Evolutionary conservation across 2,329 filamentous ascomycete species (phyloP).

Genomic region (Diaporthe capsici): DNA sequence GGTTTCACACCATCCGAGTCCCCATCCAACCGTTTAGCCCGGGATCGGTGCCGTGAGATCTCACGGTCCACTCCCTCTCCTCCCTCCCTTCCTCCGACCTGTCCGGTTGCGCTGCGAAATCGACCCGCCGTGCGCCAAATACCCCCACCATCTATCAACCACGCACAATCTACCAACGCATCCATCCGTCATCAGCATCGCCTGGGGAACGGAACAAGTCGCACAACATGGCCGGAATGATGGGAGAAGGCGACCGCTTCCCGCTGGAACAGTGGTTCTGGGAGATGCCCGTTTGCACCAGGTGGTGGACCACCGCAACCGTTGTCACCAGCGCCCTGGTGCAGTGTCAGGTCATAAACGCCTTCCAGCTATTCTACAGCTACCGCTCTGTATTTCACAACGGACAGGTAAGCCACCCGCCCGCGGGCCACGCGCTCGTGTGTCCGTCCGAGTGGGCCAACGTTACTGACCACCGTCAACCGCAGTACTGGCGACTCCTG

Average conservation of each 20-base stretch:
- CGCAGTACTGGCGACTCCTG: slow-evolving; percentile 93
- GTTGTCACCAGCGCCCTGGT: slow-evolving; percentile 89
- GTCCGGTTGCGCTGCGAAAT: slow-evolving; percentile 12
- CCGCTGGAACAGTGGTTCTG: slow-evolving; percentile 98
- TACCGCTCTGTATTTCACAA: slow-evolving; percentile 92
- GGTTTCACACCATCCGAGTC: not conserved
- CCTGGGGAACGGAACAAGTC: not conserved
- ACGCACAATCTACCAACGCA: slow-evolving; percentile 7
- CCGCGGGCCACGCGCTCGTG: slow-evolving; percentile 16
- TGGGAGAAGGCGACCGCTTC: slow-evolving; percentile 73
- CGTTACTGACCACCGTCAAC: slow-evolving; percentile 33
- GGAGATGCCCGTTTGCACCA: slow-evolving; percentile 96
- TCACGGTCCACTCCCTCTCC: slow-evolving; percentile 11
- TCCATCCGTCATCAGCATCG: not conserved
- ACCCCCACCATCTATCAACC: not conserved
- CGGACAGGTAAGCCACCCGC: slow-evolving; percentile 77
- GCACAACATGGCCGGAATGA: slow-evolving; percentile 68
- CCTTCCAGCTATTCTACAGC: slow-evolving; percentile 98
- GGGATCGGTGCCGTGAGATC: slow-evolving; percentile 10
- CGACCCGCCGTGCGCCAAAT: slow-evolving; percentile 9
- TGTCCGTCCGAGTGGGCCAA: not conserved
- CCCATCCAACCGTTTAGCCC: not conserved
- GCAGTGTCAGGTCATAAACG: slow-evolving; percentile 92
- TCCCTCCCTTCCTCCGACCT: slow-evolving; percentile 15
- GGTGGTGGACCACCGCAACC: slow-evolving; percentile 97